phyloP scores from a whole-genome alignment of 495 filamentous ascomycete genomes.

The Achaetomiella virescens region DNA sequence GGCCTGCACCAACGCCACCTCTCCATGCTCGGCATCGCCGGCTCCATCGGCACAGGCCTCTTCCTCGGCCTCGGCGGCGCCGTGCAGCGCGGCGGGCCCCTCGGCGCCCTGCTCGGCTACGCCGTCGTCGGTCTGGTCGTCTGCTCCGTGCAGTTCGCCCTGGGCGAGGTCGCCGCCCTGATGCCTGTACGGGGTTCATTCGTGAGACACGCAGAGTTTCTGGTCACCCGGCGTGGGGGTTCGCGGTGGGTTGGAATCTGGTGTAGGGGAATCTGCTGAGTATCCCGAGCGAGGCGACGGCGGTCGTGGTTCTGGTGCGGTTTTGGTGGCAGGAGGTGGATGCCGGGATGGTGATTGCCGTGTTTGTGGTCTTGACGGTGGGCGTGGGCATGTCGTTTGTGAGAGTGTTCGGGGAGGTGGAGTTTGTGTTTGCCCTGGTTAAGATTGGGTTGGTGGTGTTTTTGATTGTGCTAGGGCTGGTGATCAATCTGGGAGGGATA shows the following conservation, averaged over 20 bases:
- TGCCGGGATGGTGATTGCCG: constrained; percentile 47
- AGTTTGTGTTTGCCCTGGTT: constrained; percentile 54
- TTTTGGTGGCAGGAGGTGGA: constrained; percentile 49
- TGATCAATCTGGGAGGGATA: constrained; percentile 58
- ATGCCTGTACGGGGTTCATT: constrained; percentile 53
- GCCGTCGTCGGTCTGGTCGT: constrained; percentile 46
- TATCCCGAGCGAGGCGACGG: constrained; percentile 58
- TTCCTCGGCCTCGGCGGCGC: constrained; percentile 46
- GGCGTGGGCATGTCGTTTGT: constrained; percentile 49
- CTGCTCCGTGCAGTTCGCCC: constrained; percentile 46
- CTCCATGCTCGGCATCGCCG: constrained; percentile 43
- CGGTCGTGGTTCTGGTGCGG: constrained; percentile 53
- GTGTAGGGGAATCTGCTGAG: constrained; percentile 44
- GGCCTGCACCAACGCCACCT: constrained; percentile 42
- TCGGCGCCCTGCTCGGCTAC: constrained; percentile 50
- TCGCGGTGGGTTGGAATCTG: constrained; percentile 63
- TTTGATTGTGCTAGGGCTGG: constrained; percentile 61
- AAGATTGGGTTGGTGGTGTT: constrained; percentile 61
- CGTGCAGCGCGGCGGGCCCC: constrained; percentile 42
- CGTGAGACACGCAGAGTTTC: constrained; percentile 61
- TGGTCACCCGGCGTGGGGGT: constrained; percentile 75
- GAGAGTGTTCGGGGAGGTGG: constrained; percentile 57
- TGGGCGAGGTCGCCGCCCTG: constrained; percentile 59
- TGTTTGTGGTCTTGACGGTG: constrained; percentile 50
- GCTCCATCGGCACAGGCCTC: constrained; percentile 50